Percentiles rank a stretch among this genome's conserved stretches.
phyloP scores from a whole-genome alignment of 2,329 filamentous ascomycete species.

The Diaporthe capsici region DNA sequence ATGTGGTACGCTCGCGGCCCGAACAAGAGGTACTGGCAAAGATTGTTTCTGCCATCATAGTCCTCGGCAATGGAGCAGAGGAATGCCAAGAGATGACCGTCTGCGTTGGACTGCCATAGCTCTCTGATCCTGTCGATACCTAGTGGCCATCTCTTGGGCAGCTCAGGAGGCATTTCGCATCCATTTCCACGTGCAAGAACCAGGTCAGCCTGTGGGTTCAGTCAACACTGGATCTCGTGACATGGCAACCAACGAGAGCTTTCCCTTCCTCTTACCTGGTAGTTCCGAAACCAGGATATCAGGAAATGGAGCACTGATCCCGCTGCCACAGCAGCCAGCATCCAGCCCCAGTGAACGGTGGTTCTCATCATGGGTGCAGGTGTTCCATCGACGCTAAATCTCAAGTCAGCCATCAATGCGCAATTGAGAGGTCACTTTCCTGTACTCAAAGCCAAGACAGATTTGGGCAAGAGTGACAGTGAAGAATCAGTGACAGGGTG shows the following conservation, averaged over 20 bases:
- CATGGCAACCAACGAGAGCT: neutral
- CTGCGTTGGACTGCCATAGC: neutral
- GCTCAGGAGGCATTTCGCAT: neutral
- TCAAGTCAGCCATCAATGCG: neutral
- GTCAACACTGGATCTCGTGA: neutral
- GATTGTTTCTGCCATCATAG: neutral
- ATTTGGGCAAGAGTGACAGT: neutral
- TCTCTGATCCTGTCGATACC: slow-evolving; percentile 10
- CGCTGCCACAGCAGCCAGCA: neutral
- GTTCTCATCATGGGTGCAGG: neutral
- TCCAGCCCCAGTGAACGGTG: neutral
- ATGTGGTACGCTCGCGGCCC: slow-evolving; percentile 10
- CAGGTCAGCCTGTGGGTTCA: neutral
- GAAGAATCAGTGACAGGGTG: neutral
- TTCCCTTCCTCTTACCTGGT: neutral
- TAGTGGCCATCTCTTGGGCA: neutral
- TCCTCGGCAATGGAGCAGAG: neutral
- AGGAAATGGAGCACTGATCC: neutral
- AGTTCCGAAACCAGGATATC: neutral
- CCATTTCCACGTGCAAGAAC: neutral
- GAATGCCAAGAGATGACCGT: neutral
- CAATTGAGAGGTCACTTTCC: neutral
- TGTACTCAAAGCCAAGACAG: neutral
- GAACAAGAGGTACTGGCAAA: slow-evolving; percentile 1
- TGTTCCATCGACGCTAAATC: neutral